Conservation (phyloP, 192 early-diverging fungal genomes). For the Geranomyces variabilis region DNA sequence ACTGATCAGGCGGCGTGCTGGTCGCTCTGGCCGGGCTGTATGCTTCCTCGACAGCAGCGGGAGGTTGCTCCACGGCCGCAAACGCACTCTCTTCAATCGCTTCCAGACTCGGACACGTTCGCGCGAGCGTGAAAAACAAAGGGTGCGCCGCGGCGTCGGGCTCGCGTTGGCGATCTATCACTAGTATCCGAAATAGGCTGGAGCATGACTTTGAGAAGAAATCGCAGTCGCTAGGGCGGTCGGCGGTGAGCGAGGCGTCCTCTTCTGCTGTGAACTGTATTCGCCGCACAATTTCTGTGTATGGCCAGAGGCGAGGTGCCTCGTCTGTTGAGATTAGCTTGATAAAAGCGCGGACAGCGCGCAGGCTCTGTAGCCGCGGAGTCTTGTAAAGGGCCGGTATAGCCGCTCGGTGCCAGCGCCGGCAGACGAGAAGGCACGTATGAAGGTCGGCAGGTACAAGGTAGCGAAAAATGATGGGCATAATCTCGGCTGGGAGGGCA, state of each 20-base stretch:
- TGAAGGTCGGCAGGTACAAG: constrained; percentile 4
- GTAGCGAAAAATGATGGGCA: constrained; percentile 24
- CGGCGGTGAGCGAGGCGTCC: background rate
- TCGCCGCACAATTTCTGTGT: constrained; percentile 8
- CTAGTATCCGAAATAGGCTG: constrained; percentile 4
- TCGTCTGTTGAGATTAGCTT: background rate
- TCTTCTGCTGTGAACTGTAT: constrained; percentile 7
- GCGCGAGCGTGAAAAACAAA: constrained; percentile 9
- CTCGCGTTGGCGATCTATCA: background rate
- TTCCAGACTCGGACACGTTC: constrained; percentile 5
- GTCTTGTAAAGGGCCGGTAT: constrained; percentile 12
- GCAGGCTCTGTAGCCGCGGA: background rate
- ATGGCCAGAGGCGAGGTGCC: constrained; percentile 5
- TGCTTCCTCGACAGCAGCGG: background rate
- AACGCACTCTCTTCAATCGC: constrained; percentile 18
- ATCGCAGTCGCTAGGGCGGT: background rate
- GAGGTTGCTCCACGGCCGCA: background rate
- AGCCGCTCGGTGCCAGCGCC: constrained; percentile 15
- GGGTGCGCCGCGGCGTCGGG: constrained; percentile 5
- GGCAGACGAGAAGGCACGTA: constrained; percentile 19
- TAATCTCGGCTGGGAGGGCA: constrained; percentile 29
- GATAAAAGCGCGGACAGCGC: background rate
- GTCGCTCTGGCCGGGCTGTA: background rate
- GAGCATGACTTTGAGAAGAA: background rate
- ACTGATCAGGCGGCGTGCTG: background rate